phyloP scores from a whole-genome alignment of 192 early-diverging fungal genomes.

The Coemansia sp. region DNA sequence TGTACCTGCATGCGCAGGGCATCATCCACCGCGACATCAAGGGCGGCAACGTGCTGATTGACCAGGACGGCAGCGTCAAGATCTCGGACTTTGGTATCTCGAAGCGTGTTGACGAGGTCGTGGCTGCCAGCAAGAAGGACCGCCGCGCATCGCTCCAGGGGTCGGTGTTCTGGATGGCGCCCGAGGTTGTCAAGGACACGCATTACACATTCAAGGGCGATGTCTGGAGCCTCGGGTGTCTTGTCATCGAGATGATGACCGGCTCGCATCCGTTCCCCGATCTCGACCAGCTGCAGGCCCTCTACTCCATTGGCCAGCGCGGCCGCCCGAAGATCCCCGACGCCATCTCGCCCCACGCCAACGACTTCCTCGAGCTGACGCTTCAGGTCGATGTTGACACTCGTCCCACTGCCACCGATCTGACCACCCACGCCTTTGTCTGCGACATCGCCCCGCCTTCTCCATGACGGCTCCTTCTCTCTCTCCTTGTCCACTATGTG shows the following conservation, averaged over 20 bases:
- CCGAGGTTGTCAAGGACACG: constrained; percentile 92
- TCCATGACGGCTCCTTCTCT: constrained; percentile 6
- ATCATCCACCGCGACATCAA: constrained; percentile 99
- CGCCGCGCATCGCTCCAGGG: constrained; percentile 86
- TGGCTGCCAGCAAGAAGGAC: constrained; percentile 47
- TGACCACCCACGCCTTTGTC: constrained; percentile 50
- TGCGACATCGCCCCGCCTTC: constrained; percentile 27
- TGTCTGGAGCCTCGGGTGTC: constrained; percentile 93
- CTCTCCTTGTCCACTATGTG: background rate
- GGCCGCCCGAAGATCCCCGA: constrained; percentile 46
- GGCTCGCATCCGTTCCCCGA: constrained; percentile 89
- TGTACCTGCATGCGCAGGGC: constrained; percentile 89
- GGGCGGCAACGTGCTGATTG: constrained; percentile 91
- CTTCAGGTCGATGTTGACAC: constrained; percentile 52
- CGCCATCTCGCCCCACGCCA: constrained; percentile 36
- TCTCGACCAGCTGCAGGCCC: constrained; percentile 78
- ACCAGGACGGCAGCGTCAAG: constrained; percentile 90
- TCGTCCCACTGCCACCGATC: constrained; percentile 55
- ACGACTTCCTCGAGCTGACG: constrained; percentile 52
- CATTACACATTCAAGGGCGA: constrained; percentile 92
- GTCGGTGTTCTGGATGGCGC: constrained; percentile 99
- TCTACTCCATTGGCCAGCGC: constrained; percentile 66
- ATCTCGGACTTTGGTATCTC: constrained; percentile 99
- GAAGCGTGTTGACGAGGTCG: constrained; percentile 83
- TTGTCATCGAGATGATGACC: constrained; percentile 99